Conservation (phyloP, 257 asterid genomes). For the Phtheirospermum japonicum region DNA sequence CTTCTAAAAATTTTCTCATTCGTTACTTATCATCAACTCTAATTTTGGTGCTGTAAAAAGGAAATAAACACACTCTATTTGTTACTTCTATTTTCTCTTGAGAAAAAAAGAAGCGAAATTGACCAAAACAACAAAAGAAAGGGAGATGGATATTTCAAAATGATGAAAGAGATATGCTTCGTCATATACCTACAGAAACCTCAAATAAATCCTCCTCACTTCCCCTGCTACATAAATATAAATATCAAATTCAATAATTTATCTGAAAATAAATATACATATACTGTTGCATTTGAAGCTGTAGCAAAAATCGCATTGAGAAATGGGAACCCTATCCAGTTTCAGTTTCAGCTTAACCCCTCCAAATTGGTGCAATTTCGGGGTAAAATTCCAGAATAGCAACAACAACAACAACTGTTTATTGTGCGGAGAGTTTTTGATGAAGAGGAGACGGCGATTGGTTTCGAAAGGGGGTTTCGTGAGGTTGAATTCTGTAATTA, state of each 20-base stretch:
- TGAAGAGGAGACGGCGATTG: slow-evolving; percentile 30
- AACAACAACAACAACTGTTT: slow-evolving; percentile 27
- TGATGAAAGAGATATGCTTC: neutral
- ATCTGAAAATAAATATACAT: neutral
- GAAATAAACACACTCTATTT: too few species aligned
- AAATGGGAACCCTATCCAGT: slow-evolving; percentile 56
- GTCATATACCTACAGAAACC: neutral
- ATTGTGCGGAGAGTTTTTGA: slow-evolving; percentile 31
- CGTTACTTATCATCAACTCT: too few species aligned
- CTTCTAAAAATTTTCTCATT: too few species aligned
- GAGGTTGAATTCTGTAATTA: slow-evolving; percentile 32
- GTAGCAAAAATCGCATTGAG: neutral
- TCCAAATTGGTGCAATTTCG: slow-evolving; percentile 25
- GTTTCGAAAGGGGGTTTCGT: slow-evolving; percentile 29
- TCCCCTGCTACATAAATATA: neutral
- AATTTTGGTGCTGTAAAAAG: too few species aligned
- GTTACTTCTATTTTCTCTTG: too few species aligned
- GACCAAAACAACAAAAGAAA: too few species aligned
- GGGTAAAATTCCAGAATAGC: slow-evolving; percentile 20
- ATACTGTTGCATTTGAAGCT: neutral
- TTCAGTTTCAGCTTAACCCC: slow-evolving; percentile 37
- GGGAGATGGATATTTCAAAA: neutral
- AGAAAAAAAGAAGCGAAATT: too few species aligned
- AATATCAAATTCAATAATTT: neutral
- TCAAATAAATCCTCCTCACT: neutral